Conservation (phyloP, 306 rosid species). For the Cucumis hystrix region DNA sequence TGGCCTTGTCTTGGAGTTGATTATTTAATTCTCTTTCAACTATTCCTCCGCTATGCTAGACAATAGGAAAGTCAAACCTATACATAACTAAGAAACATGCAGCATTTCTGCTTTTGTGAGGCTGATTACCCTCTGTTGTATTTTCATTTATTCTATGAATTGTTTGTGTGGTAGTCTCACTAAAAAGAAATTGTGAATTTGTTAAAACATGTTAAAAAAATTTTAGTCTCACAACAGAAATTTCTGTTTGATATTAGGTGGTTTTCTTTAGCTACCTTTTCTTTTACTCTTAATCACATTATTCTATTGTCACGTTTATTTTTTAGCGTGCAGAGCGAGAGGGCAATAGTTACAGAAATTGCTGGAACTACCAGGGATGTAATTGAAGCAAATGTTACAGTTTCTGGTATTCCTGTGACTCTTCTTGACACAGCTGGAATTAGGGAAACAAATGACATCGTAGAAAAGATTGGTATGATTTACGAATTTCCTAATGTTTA, state of each 20-base stretch:
- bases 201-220: background rate
- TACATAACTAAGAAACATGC: no score
- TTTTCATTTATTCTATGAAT: background rate
- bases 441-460: conserved; percentile 84
- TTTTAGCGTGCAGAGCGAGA: conserved; percentile 96
- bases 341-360: conserved; percentile 95
- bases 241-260: background rate
- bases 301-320: conserved; percentile 22
- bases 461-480: conserved; percentile 79
- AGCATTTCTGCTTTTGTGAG: background rate
- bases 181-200: background rate
- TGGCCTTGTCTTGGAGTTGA: background rate
- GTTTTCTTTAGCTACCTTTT: background rate
- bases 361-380: conserved; percentile 99
- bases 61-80: background rate
- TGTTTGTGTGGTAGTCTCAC: background rate
- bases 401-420: conserved; percentile 76
- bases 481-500: conserved; percentile 10
- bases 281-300: conserved; percentile 11
- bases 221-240: background rate
- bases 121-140: background rate
- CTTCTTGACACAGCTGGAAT: conserved; percentile 99
- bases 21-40: background rate
- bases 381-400: conserved; percentile 69
- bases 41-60: background rate